These are phyloP conservation scores for Thraustochytrium sp. DNA, from an alignment of 352 stramenopile genomes.

Conservation along the genomic window DNA sequence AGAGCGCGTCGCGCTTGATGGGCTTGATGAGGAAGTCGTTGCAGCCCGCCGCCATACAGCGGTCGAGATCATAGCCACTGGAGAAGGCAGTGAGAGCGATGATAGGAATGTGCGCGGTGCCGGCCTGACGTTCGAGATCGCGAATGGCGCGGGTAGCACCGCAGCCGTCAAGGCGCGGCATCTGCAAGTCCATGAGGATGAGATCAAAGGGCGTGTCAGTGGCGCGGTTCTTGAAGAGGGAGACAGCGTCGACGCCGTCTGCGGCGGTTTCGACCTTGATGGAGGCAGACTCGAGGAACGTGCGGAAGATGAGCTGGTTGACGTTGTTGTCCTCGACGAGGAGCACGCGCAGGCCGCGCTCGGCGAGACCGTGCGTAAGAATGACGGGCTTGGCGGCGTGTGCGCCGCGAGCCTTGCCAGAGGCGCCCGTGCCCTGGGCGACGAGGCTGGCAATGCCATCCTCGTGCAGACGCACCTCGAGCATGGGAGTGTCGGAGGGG, in stretches of 20 bases:
- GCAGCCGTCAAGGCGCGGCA: conserved; percentile 21
- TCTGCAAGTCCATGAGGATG: conserved; percentile 43
- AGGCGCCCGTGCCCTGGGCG: background rate
- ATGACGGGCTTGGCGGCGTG: background rate
- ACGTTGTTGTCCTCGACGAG: conserved; percentile 50
- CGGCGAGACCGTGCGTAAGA: background rate
- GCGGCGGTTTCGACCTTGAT: conserved; percentile 5
- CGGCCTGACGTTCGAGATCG: background rate
- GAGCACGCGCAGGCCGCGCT: conserved; percentile 55
- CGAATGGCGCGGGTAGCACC: conserved; percentile 21
- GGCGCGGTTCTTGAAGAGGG: background rate
- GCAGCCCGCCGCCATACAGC: background rate
- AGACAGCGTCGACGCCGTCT: conserved; percentile 21
- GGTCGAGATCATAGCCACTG: background rate
- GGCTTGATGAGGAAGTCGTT: conserved; percentile 15
- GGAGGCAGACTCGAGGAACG: conserved; percentile 64
- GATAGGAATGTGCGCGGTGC: background rate
- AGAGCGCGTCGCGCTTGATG: background rate
- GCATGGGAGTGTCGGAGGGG: background rate
- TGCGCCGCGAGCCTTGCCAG: conserved; percentile 45
- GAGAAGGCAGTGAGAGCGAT: background rate
- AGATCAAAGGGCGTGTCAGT: background rate
- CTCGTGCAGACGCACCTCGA: background rate
- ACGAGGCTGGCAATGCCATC: background rate
- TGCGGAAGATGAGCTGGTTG: conserved; percentile 57